Conservation (phyloP, 2,329 filamentous ascomycete genomes). For the Beauveria sp. region DNA sequence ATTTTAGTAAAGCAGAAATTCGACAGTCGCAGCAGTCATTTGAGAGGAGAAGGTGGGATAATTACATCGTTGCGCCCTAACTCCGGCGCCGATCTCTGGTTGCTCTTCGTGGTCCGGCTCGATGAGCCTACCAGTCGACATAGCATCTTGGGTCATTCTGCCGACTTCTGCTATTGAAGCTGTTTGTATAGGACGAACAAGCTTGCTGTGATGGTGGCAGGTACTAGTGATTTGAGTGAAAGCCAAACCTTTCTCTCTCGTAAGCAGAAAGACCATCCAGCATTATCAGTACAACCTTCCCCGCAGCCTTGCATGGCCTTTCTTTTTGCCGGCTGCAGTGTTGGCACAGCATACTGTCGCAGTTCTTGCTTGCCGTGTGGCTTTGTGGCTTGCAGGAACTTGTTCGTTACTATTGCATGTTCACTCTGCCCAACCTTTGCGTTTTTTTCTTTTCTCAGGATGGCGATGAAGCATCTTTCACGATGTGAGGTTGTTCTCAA, state of each 20-base stretch:
- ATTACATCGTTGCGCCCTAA: background rate
- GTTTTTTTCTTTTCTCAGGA: too few relatives aligned
- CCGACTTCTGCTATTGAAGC: background rate
- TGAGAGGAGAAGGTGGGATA: too few relatives aligned
- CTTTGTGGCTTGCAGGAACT: background rate
- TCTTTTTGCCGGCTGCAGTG: background rate
- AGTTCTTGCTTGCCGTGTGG: background rate
- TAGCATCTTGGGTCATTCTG: background rate
- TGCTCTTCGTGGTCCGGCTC: background rate
- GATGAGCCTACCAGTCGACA: too few relatives aligned
- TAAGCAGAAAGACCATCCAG: background rate
- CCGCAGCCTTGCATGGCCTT: background rate
- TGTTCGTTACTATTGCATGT: background rate
- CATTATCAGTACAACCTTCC: background rate
- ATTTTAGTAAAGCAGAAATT: background rate
- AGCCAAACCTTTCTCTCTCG: too few relatives aligned
- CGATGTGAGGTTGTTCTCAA: background rate
- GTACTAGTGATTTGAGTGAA: too few relatives aligned
- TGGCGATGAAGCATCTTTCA: too few relatives aligned
- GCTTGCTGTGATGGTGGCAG: background rate
- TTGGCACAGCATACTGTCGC: background rate
- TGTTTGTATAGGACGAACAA: background rate
- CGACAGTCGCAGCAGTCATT: background rate
- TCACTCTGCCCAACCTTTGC: too few relatives aligned
- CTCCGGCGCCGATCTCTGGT: background rate